These are phyloP conservation scores for Cenococcum geophilum DNA, from an alignment of 495 filamentous ascomycete species.

Conservation along the genomic window DNA sequence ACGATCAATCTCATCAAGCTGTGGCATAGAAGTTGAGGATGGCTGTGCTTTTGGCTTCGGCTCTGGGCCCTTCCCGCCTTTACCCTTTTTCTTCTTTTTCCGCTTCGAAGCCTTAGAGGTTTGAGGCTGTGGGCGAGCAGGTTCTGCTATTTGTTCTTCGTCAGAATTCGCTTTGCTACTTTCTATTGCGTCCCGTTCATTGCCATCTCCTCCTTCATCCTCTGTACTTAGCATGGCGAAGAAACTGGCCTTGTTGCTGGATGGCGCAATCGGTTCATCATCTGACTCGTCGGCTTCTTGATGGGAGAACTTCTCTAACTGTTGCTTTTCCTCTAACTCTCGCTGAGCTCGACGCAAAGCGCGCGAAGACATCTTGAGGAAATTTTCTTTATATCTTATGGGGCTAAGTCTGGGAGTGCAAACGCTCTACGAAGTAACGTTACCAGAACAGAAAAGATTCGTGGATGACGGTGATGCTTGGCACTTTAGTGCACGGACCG, in stretches of 20 bases:
- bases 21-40: constrained; percentile 14
- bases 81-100: constrained; percentile 43
- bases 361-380: constrained; percentile 64
- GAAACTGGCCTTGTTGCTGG: constrained; percentile 21
- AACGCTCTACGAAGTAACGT: too few relatives aligned
- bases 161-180: constrained; percentile 37
- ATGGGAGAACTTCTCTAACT: constrained; percentile 54
- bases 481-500: background rate
- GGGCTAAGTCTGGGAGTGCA: background rate
- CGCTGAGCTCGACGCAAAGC: constrained; percentile 71
- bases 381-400: background rate
- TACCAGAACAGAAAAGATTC: too few relatives aligned
- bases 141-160: background rate
- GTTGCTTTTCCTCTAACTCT: constrained; percentile 40
- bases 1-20: constrained; percentile 75
- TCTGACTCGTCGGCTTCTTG: constrained; percentile 36
- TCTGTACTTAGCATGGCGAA: constrained; percentile 25
- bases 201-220: constrained; percentile 38
- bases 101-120: constrained; percentile 16
- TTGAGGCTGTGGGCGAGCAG: background rate
- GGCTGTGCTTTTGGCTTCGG: constrained; percentile 6
- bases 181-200: constrained; percentile 30
- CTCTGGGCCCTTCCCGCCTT: constrained; percentile 43
- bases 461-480: background rate
- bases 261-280: constrained; percentile 24